These are phyloP conservation scores for Pisolithus sp. DNA, from an alignment of 768 basidiomycete genomes.

Conservation along the genomic window DNA sequence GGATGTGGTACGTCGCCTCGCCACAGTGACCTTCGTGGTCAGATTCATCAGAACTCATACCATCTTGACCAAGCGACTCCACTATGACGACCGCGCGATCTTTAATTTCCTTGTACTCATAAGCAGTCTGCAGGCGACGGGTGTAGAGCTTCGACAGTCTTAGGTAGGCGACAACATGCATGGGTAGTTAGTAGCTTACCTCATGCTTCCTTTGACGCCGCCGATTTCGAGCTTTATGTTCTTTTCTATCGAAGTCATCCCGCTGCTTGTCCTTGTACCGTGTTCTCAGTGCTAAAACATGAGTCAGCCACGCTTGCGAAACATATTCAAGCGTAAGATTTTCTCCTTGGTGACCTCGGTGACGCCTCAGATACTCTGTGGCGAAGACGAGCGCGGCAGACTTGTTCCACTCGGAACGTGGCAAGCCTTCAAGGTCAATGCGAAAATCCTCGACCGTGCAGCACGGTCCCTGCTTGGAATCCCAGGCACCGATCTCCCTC, in stretches of 20 bases:
- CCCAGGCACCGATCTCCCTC: background rate
- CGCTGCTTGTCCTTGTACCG: background rate
- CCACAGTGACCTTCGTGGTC: background rate
- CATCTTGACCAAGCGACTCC: background rate
- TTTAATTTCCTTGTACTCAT: background rate
- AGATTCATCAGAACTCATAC: conserved; percentile 2
- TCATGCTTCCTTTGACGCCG: background rate
- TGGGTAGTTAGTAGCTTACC: background rate
- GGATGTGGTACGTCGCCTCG: background rate
- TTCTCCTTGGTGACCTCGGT: background rate
- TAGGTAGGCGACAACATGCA: background rate
- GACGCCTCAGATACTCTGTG: background rate
- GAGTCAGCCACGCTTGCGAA: background rate
- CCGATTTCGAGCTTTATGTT: background rate
- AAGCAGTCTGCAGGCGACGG: background rate
- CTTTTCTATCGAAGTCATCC: background rate
- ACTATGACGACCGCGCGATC: background rate
- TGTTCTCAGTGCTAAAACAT: background rate
- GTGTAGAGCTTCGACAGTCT: background rate
- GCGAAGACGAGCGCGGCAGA: background rate
- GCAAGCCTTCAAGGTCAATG: background rate
- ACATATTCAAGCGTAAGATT: background rate
- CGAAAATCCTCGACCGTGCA: background rate
- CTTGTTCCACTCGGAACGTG: background rate
- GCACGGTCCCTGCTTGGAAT: background rate